Evolutionary conservation across 768 basidiomycete species (phyloP).

Genomic region (Grammothele lineata): DNA sequence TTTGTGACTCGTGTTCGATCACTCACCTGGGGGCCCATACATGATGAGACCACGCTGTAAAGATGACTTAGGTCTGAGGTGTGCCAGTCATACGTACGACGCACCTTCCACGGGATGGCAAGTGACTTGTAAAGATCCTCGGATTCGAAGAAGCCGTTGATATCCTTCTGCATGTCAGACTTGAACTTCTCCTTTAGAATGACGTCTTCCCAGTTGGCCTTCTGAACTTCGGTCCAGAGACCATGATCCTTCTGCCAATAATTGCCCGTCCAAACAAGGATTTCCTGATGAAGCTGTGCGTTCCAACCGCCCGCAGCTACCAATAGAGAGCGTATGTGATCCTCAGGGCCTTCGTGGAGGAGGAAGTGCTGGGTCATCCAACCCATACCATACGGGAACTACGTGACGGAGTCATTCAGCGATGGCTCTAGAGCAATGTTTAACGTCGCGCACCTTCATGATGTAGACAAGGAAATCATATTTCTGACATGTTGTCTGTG

Average conservation of each 20-base stretch:
- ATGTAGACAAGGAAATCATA: slow-evolving; percentile 54
- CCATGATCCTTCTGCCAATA: slow-evolving; percentile 59
- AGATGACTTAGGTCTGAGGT: background rate
- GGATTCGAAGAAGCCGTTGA: slow-evolving; percentile 77
- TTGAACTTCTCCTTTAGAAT: slow-evolving; percentile 72
- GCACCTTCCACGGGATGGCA: slow-evolving; percentile 77
- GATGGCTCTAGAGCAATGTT: background rate
- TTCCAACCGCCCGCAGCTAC: slow-evolving; percentile 48
- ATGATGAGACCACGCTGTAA: slow-evolving; percentile 74
- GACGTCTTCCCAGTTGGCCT: slow-evolving; percentile 70
- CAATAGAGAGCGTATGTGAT: slow-evolving; percentile 47
- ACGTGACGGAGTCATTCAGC: background rate
- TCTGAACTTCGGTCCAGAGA: slow-evolving; percentile 48
- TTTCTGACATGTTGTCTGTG: slow-evolving; percentile 35
- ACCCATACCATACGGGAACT: slow-evolving; percentile 26
- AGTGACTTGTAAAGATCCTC: slow-evolving; percentile 69
- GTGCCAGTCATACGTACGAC: background rate
- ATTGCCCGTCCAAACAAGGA: slow-evolving; percentile 75
- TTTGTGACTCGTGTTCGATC: background rate
- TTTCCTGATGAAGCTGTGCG: slow-evolving; percentile 57
- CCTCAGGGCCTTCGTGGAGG: slow-evolving; percentile 58
- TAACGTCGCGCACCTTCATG: slow-evolving; percentile 38
- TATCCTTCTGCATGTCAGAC: slow-evolving; percentile 61
- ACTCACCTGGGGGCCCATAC: slow-evolving; percentile 70
- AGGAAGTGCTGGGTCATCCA: slow-evolving; percentile 39